Percentiles rank a stretch among this genome's conserved stretches.
These are phyloP conservation scores for Aspergillus sp. DNA, from an alignment of 2,329 filamentous ascomycete species.

Conservation along the genomic window DNA sequence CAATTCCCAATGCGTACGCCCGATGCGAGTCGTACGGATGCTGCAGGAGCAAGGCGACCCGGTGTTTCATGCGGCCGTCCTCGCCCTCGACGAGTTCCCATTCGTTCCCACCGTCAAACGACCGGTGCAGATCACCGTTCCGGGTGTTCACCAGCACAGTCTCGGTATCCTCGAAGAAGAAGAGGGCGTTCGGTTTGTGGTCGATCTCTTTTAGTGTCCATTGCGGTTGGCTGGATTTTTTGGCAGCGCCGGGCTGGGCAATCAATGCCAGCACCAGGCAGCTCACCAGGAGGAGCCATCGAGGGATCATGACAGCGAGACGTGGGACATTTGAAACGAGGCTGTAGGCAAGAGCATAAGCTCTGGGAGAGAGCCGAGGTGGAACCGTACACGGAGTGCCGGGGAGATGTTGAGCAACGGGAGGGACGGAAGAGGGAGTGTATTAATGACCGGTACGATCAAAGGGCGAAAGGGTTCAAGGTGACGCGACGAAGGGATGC, in stretches of 20 bases:
- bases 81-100: slow-evolving; percentile 68
- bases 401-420: not conserved
- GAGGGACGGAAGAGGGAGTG: not conserved
- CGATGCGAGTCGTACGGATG: slow-evolving; percentile 76
- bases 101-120: slow-evolving; percentile 72
- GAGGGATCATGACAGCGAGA: slow-evolving; percentile 35
- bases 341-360: not conserved
- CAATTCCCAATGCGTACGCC: slow-evolving; percentile 74
- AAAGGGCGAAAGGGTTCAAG: not conserved
- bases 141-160: slow-evolving; percentile 69
- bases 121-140: slow-evolving; percentile 68
- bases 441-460: not conserved
- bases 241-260: slow-evolving; percentile 43
- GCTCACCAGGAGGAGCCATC: slow-evolving; percentile 47
- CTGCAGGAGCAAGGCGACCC: slow-evolving; percentile 62
- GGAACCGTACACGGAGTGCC: not conserved
- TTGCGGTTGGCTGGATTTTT: slow-evolving; percentile 60
- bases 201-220: slow-evolving; percentile 66
- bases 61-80: slow-evolving; percentile 50
- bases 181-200: slow-evolving; percentile 64
- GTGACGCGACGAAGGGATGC: not conserved
- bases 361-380: not conserved
- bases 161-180: slow-evolving; percentile 90
- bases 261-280: slow-evolving; percentile 53
- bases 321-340: slow-evolving; percentile 28